A percentile compares a stretch with the other conserved stretches of the same genome.
These are phyloP conservation scores for Cinchona pubescens DNA, from an alignment of 257 asterid species.

Conservation along the genomic window DNA sequence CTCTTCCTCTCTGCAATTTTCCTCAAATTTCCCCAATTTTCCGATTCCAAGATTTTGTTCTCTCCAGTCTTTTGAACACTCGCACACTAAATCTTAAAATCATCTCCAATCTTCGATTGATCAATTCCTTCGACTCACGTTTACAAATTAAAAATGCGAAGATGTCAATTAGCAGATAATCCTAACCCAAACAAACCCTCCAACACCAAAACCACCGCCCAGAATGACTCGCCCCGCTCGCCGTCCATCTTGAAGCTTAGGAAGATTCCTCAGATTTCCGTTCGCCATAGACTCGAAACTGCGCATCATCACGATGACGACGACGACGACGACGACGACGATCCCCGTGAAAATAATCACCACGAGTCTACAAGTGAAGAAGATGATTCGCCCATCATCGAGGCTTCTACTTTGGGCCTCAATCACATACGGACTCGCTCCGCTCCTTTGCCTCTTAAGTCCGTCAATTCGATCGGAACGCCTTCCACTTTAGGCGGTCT, in stretches of 20 bases:
- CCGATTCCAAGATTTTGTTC: background rate
- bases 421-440: constrained; percentile 75
- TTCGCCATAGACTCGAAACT: constrained; percentile 25
- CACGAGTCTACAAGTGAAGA: constrained; percentile 24
- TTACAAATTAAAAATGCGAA: background rate
- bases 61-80: background rate
- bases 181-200: constrained; percentile 32
- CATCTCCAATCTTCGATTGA: too few species aligned
- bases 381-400: constrained; percentile 36
- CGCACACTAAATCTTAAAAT: too few species aligned
- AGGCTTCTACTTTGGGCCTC: constrained; percentile 56
- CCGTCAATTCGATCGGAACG: constrained; percentile 31
- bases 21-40: constrained; percentile 33
- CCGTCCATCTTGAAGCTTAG: constrained; percentile 49
- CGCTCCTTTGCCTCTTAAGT: constrained; percentile 42
- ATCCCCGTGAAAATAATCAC: background rate
- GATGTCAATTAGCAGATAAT: constrained; percentile 31
- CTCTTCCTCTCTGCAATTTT: constrained; percentile 21
- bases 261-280: constrained; percentile 60
- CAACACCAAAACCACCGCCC: background rate
- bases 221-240: constrained; percentile 19
- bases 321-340: constrained; percentile 4
- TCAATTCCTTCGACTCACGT: background rate
- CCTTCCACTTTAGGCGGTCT: constrained; percentile 6
- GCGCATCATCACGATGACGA: constrained; percentile 21